Conservation (phyloP, 441 rosid genomes). For the Cnidoscolus chayamansa region DNA sequence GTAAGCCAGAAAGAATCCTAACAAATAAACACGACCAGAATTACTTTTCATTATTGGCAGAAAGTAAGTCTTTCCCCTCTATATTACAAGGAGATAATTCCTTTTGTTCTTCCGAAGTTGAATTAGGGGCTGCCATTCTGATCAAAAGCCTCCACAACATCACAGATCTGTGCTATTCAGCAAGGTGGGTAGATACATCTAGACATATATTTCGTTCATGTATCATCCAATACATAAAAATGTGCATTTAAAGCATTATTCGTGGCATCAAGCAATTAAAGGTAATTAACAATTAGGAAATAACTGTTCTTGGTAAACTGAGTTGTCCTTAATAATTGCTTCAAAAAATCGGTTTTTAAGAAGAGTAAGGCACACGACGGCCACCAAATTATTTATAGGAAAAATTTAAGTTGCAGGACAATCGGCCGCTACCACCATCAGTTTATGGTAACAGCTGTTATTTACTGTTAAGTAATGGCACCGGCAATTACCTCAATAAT, state of each 20-base stretch:
- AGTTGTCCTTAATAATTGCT: constrained; percentile 12
- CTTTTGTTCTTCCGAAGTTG: background rate
- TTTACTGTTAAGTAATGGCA: too few relatives aligned
- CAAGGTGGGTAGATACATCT: background rate
- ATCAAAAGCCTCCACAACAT: constrained; percentile 7
- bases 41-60: background rate
- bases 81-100: background rate
- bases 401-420: too few relatives aligned
- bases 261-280: constrained; percentile 1
- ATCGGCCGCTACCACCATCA: too few relatives aligned
- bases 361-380: constrained; percentile 21
- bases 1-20: constrained; percentile 12
- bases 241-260: constrained; percentile 16
- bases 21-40: background rate
- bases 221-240: constrained; percentile 15
- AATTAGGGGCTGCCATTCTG: constrained; percentile 1
- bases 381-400: too few relatives aligned
- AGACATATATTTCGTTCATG: constrained; percentile 8
- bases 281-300: background rate
- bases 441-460: too few relatives aligned
- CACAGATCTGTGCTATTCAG: background rate
- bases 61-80: background rate
- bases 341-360: constrained; percentile 6
- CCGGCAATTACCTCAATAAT: too few relatives aligned
- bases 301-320: background rate